A percentile compares a stretch with the other conserved stretches of the same genome.
Conservation (phyloP, 75 land plant genomes). For the Picea glauca region DNA sequence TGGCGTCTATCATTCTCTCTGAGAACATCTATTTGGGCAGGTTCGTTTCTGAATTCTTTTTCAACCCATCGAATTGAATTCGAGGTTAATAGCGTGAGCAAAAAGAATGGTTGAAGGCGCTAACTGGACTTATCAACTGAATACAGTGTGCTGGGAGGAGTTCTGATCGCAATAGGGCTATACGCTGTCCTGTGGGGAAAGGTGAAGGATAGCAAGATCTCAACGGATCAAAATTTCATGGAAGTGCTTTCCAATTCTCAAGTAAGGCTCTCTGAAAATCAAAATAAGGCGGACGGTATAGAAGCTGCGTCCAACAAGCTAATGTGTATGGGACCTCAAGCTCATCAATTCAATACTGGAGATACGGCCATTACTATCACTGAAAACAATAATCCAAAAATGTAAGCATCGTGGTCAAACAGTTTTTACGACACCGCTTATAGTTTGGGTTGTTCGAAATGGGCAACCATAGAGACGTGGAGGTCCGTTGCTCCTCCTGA, state of each 20-base stretch:
- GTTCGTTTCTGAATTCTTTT: not conserved
- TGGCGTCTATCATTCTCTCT: not conserved
- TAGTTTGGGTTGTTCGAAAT: too few relatives aligned
- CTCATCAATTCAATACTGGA: too few relatives aligned
- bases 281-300: not conserved
- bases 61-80: not conserved
- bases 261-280: too few relatives aligned
- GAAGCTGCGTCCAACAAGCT: not conserved
- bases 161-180: not conserved
- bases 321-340: too few relatives aligned
- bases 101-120: not conserved
- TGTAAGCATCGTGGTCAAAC: too few relatives aligned
- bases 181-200: conserved; percentile 4
- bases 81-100: not conserved
- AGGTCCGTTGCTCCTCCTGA: too few relatives aligned
- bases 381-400: too few relatives aligned
- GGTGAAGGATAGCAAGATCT: not conserved
- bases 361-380: too few relatives aligned
- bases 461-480: too few relatives aligned
- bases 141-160: not conserved
- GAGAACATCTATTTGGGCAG: not conserved
- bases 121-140: not conserved
- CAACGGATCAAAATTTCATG: not conserved
- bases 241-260: not conserved
- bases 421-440: too few relatives aligned